Conservation (phyloP, 2,329 filamentous ascomycete species). For the Raffaelea arxii region DNA sequence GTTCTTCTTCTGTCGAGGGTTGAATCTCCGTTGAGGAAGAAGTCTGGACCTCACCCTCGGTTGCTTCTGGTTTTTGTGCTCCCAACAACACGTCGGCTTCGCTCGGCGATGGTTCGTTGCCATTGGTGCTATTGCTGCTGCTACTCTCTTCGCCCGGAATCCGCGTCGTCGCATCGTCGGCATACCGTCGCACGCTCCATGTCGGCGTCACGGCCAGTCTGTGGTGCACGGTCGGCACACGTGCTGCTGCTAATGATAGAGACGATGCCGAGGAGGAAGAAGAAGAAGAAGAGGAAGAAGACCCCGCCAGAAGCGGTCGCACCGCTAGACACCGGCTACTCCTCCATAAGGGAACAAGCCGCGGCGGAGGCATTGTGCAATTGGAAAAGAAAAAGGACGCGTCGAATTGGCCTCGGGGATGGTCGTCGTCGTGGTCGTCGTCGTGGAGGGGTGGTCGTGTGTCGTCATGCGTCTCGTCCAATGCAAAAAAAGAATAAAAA, state of each 20-base stretch:
- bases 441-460: too few relatives aligned
- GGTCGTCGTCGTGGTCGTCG: too few relatives aligned
- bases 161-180: constrained; percentile 14
- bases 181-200: constrained; percentile 15
- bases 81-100: too few relatives aligned
- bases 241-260: constrained; percentile 1
- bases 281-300: neutral
- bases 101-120: too few relatives aligned
- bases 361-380: constrained; percentile 38
- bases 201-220: neutral
- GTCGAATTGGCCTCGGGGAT: too few relatives aligned
- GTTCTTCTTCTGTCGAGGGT: neutral
- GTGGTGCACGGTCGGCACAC: too few relatives aligned
- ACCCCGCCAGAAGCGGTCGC: constrained; percentile 24
- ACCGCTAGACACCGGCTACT: constrained; percentile 29
- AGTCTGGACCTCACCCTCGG: neutral
- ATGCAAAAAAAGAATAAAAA: too few relatives aligned
- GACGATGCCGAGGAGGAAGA: neutral
- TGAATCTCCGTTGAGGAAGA: neutral
- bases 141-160: neutral
- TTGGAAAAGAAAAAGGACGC: neutral
- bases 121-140: neutral
- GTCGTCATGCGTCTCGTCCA: too few relatives aligned
- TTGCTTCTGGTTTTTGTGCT: neutral
- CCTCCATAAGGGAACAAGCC: constrained; percentile 36